Evolutionary conservation across 352 stramenopile genomes (phyloP), one percentile per base, ranked within the genome.

Genomic region (Phytophthora pistaciae): DNA sequence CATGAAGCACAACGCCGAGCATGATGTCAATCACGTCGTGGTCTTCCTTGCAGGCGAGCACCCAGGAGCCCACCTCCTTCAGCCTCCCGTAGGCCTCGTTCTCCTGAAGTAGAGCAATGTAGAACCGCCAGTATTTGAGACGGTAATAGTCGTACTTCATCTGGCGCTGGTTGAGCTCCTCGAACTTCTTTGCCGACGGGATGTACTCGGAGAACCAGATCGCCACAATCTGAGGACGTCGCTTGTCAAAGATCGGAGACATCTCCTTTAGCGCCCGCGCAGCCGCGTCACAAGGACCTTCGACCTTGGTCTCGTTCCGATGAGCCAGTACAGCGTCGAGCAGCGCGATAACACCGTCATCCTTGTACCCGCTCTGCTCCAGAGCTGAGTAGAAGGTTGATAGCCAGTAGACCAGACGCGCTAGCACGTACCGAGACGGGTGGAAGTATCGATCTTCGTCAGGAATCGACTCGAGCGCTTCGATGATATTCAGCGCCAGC

Each of bases 401-500:
- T 33, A 88, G 69, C 65, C 72, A 81, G 33, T 91, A 90, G 46
- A 93, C 76, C 5, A 81, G 75, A 31, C 79, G 84, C 0, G 88
- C 83, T 14, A 94, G 64, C 25, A 83, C 70, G 63, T 85, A 92
- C 0, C 85, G 77, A 4, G 87, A 93, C 10, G 87, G 78, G 57
- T 96, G 88, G 31, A 94, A 94, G 64, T 96, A 96, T 38, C 87
- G 81, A 61, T 96, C 88, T 63, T 94, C 85, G 16, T 90, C 78
- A 29, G 83, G 87, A 56, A 94, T 91, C 1, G 80, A 91, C 54
- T 94, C 85, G 1, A 96, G 72, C 9, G 88, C 88, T 8, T 92
- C 77, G 33, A 94, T 68, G 31, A 91, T 85, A 48, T 96, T 96
- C 57, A 89, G 20, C 70, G 84, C 64, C 74, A 80, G 69, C 78